Percentiles rank a stretch among this genome's conserved stretches.
phyloP scores from a whole-genome alignment of 768 basidiomycete genomes.

The Lentinula lateritia region DNA sequence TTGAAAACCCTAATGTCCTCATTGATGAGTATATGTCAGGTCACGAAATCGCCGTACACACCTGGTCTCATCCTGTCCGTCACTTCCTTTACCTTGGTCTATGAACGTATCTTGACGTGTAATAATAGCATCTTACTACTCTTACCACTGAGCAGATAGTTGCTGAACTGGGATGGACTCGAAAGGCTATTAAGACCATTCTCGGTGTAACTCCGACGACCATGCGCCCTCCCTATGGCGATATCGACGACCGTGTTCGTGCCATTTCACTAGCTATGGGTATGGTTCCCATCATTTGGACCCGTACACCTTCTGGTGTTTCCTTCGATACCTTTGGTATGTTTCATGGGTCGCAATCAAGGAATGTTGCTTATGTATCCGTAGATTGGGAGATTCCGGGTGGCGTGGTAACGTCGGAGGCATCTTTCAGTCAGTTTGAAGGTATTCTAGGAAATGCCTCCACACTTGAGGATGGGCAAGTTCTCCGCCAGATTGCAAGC shows the following conservation, averaged over 20 bases:
- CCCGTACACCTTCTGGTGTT: conserved; percentile 45
- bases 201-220: conserved; percentile 73
- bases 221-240: conserved; percentile 81
- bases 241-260: conserved; percentile 92
- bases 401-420: conserved; percentile 61
- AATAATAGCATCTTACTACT: conserved; percentile 50
- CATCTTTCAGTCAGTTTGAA: conserved; percentile 66
- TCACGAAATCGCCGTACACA: conserved; percentile 81
- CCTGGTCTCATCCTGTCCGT: conserved; percentile 79
- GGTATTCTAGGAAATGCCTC: conserved; percentile 68
- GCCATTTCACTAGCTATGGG: conserved; percentile 90
- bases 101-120: conserved; percentile 4
- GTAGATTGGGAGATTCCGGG: conserved; percentile 85
- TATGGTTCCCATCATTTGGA: conserved; percentile 88
- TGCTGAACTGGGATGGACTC: conserved; percentile 91
- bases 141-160: conserved; percentile 81
- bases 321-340: conserved; percentile 72
- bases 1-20: conserved; percentile 71
- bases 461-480: conserved; percentile 52
- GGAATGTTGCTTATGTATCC: background rate
- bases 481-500: background rate
- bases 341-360: background rate
- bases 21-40: conserved; percentile 77
- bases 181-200: conserved; percentile 72
- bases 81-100: background rate